Base-by-base conservation (phyloP, 805 yeast genomes). In the Candida multigemmis region DNA sequence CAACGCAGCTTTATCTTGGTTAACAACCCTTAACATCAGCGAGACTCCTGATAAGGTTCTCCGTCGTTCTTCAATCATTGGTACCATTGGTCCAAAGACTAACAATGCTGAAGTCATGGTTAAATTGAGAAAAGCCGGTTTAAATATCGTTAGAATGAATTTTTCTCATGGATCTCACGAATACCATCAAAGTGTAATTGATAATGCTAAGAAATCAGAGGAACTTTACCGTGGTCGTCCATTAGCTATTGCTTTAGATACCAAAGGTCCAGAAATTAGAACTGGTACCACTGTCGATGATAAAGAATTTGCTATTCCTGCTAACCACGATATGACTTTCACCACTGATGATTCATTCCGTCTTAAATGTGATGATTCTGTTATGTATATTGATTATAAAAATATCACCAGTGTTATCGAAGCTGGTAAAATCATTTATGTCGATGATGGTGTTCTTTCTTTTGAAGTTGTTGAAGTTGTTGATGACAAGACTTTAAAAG, bases 261-360 rank as follows among this genome's bases (percentile, higher is more conserved):
- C 97, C 60, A 91, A 91, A 75, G 98, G 98, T 46, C 98, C 98
- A 39, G 98, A 91, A 69, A 91, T 91, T 68, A 84, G 98, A 76
- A 89, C 98, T 33, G 98, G 98, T 63, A 77, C 86, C 60, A 91
- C 98, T 46, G 57, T 63, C 38, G 83, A 71, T 49, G 82, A 74
- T 34, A 60, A 63, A 35, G 98, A 91, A 56, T 85, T 63, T 64
- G 80, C 95, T 50, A 81, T 91, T 50, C 61, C 71, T 23, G 71
- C 91, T 36, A 77, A 75, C 64, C 95, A 85, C 61, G 89, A 80
- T 60, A 82, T 91, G 94, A 75, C 68, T 53, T 82, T 91, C 71
- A 66, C 96, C 56, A 91, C 97, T 37, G 93, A 89, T 59, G 89
- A 77, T 31, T 67, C 71, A 43, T 89, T 73, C 69, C 66, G 74